Evolutionary conservation across 345 rosid genomes (phyloP).

Genomic region (Clausena lansium): DNA sequence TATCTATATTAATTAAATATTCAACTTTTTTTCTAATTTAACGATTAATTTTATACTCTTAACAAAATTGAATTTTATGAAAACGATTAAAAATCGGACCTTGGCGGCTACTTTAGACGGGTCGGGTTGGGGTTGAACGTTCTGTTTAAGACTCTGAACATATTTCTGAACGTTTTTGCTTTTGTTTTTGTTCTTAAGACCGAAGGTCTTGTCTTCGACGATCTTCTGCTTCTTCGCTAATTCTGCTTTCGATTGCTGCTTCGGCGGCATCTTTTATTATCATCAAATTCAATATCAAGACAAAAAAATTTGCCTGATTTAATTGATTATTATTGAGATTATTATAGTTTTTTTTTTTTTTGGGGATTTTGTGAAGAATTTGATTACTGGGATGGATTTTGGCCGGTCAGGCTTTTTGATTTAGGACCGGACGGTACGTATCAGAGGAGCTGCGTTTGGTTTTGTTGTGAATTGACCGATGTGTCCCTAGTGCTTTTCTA

Average conservation of each 20-base stretch:
- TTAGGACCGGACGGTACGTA: slow-evolving; percentile 5
- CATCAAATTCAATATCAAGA: slow-evolving; percentile 29
- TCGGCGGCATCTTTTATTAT: slow-evolving; percentile 60
- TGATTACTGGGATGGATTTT: background rate
- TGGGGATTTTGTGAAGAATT: background rate
- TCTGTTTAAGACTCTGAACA: slow-evolving; percentile 59
- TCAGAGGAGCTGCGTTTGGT: slow-evolving; percentile 8
- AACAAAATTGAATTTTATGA: too few relatives aligned
- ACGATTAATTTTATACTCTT: background rate
- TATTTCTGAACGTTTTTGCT: slow-evolving; percentile 72
- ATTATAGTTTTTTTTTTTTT: too few relatives aligned
- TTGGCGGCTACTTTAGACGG: slow-evolving; percentile 37
- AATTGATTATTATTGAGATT: background rate
- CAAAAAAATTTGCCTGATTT: background rate
- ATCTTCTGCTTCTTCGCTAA: slow-evolving; percentile 77
- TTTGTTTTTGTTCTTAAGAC: slow-evolving; percentile 75
- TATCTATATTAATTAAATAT: too few relatives aligned
- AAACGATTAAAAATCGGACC: slow-evolving; percentile 28
- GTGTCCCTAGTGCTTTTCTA: background rate
- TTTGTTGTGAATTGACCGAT: background rate
- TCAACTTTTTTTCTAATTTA: too few relatives aligned
- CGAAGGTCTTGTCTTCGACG: slow-evolving; percentile 80
- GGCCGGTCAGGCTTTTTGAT: background rate
- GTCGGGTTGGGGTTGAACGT: slow-evolving; percentile 61
- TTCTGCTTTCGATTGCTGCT: slow-evolving; percentile 62